Evolutionary conservation across 306 rosid genomes (phyloP).

Genomic region (Quercus mongolica): DNA sequence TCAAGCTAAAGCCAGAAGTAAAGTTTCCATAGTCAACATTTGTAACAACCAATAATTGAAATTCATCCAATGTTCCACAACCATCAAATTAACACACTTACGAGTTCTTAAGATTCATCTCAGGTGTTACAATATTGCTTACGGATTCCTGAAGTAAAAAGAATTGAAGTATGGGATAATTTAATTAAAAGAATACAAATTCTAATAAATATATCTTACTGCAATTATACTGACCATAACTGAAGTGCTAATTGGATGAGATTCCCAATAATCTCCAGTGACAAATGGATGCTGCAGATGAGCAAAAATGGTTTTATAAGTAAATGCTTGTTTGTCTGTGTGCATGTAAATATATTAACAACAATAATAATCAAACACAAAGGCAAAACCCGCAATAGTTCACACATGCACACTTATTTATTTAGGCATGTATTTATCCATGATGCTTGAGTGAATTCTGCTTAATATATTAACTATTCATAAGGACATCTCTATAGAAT

Average conservation of each 20-base stretch:
- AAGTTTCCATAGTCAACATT: constrained; percentile 15
- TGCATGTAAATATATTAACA: background rate
- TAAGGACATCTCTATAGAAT: constrained; percentile 5
- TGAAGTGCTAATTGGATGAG: constrained; percentile 46
- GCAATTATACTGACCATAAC: constrained; percentile 51
- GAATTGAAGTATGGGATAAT: constrained; percentile 12
- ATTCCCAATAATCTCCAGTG: constrained; percentile 48
- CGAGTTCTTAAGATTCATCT: constrained; percentile 54
- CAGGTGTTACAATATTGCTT: constrained; percentile 42
- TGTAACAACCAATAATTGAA: constrained; percentile 4
- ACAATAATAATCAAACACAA: background rate
- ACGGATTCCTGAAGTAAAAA: constrained; percentile 51
- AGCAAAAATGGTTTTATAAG: constrained; percentile 14
- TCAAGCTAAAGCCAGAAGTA: constrained; percentile 44
- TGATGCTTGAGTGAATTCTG: background rate
- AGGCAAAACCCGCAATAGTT: background rate
- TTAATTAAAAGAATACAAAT: constrained; percentile 12
- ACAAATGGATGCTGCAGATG: constrained; percentile 86
- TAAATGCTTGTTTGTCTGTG: constrained; percentile 1
- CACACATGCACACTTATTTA: background rate
- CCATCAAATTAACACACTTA: constrained; percentile 35
- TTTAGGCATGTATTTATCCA: background rate
- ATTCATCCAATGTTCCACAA: constrained; percentile 22
- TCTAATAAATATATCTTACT: constrained; percentile 9
- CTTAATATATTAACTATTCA: background rate